Evolutionary conservation across 2,329 filamentous ascomycete genomes (phyloP).

Genomic region (Cercospora beticola): DNA sequence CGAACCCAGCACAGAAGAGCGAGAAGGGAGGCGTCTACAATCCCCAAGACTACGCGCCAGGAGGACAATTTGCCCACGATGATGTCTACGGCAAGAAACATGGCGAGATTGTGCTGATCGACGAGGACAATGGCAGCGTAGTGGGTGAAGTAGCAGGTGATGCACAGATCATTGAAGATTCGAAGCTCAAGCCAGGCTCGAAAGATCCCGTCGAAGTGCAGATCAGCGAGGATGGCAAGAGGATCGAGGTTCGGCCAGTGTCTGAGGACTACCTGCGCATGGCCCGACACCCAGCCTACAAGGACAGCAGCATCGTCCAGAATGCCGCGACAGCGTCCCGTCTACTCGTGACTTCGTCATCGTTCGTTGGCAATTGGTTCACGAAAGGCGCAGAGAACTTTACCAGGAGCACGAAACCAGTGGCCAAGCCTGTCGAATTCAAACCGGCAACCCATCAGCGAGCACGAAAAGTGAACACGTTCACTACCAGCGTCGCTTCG

Average conservation of each 20-base stretch:
- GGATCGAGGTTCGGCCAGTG: constrained; percentile 67
- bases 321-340: constrained; percentile 86
- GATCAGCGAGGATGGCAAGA: constrained; percentile 67
- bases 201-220: constrained; percentile 86
- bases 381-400: constrained; percentile 76
- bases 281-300: constrained; percentile 86
- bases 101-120: constrained; percentile 85
- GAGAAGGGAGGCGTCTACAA: constrained; percentile 61
- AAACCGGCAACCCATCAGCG: constrained; percentile 78
- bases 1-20: constrained; percentile 36
- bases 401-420: constrained; percentile 75
- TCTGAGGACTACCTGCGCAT: constrained; percentile 71
- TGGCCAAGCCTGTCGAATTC: constrained; percentile 81
- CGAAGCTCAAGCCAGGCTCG: constrained; percentile 75
- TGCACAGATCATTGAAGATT: constrained; percentile 76
- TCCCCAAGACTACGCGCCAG: constrained; percentile 74
- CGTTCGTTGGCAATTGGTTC: constrained; percentile 74
- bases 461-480: constrained; percentile 84
- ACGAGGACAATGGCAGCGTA: constrained; percentile 94
- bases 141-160: constrained; percentile 86
- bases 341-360: constrained; percentile 84
- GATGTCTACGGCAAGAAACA: constrained; percentile 38
- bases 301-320: constrained; percentile 80
- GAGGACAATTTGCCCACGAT: constrained; percentile 62
- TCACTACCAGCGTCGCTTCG: constrained; percentile 75